These are phyloP conservation scores for Metarhizium sp. DNA, from an alignment of 2,329 filamentous ascomycete species.

Conservation along the genomic window DNA sequence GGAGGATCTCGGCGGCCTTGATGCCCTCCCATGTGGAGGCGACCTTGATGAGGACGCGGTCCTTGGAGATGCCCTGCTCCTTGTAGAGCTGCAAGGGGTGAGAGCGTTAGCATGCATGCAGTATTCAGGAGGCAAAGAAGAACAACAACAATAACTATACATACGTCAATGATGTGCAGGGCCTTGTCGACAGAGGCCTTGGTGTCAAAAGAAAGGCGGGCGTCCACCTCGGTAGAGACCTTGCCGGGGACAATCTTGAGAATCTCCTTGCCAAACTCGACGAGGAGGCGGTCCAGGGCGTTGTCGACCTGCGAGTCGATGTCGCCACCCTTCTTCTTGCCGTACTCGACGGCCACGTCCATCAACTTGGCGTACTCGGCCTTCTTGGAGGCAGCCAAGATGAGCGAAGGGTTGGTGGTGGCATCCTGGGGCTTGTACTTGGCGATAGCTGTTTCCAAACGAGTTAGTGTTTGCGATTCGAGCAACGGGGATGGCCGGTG, in stretches of 20 bases:
- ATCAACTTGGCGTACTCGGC: constrained; percentile 89
- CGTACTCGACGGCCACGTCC: constrained; percentile 74
- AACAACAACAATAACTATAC: constrained; percentile 15
- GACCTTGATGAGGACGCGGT: constrained; percentile 95
- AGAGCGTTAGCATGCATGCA: not conserved
- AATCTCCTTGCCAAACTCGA: constrained; percentile 97
- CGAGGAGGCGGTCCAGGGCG: constrained; percentile 86
- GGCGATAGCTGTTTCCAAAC: constrained; percentile 62
- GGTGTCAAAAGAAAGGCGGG: constrained; percentile 90
- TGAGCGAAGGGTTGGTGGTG: constrained; percentile 98
- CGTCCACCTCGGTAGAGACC: constrained; percentile 98
- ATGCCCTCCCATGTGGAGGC: constrained; percentile 99
- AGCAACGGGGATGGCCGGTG: not conserved
- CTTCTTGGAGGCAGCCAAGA: constrained; percentile 98
- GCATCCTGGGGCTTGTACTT: constrained; percentile 99
- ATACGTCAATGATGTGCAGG: constrained; percentile 88
- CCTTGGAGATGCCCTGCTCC: constrained; percentile 81
- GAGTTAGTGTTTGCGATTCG: constrained; percentile 13
- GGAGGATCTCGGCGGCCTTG: constrained; percentile 94
- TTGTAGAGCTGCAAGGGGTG: constrained; percentile 69
- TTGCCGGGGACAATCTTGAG: constrained; percentile 94
- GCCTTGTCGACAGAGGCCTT: constrained; percentile 91
- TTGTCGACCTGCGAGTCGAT: constrained; percentile 79
- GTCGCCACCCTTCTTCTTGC: constrained; percentile 63
- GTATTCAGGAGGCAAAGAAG: not conserved